Conservation (phyloP, 192 early-diverging fungal species). For the Phlyctochytrium arcticum region DNA sequence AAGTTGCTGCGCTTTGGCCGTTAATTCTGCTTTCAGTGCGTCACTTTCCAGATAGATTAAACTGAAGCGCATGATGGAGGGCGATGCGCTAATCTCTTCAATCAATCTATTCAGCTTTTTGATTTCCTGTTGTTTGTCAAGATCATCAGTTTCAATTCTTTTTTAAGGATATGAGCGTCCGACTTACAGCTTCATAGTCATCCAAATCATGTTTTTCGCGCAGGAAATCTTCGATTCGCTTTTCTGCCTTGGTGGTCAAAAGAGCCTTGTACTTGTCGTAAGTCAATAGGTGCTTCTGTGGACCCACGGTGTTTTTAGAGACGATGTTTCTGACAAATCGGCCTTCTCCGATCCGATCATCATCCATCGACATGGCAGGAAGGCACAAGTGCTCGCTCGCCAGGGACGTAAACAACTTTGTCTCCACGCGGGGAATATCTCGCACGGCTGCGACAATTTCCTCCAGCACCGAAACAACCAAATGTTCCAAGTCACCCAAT, state of each 20-base stretch:
- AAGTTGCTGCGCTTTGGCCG: slow-evolving; percentile 51
- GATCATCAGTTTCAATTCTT: too few species aligned
- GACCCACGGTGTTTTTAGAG: slow-evolving; percentile 51
- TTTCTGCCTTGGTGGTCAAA: slow-evolving; percentile 61
- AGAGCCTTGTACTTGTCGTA: slow-evolving; percentile 63
- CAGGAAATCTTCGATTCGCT: slow-evolving; percentile 62
- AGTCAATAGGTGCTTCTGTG: slow-evolving; percentile 55
- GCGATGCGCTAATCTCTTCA: slow-evolving; percentile 48
- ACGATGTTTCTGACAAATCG: slow-evolving; percentile 47
- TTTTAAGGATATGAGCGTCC: too few species aligned
- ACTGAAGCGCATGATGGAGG: slow-evolving; percentile 54
- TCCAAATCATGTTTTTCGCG: slow-evolving; percentile 60
- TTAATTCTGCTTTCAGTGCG: slow-evolving; percentile 51
- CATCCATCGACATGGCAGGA: slow-evolving; percentile 47
- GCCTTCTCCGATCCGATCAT: slow-evolving; percentile 55
- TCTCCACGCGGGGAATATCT: slow-evolving; percentile 59
- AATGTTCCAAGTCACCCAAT: slow-evolving; percentile 48
- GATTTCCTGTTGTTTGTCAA: slow-evolving; percentile 46
- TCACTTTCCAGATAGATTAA: slow-evolving; percentile 60
- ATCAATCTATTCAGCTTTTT: slow-evolving; percentile 57
- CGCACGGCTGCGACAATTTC: slow-evolving; percentile 50
- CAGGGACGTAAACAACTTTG: slow-evolving; percentile 55
- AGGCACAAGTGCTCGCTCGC: slow-evolving; percentile 38
- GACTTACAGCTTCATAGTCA: slow-evolving; percentile 51
- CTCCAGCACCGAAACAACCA: slow-evolving; percentile 47